These are phyloP conservation scores for Raphanus sativus DNA, from an alignment of 345 rosid species.

Conservation along the genomic window DNA sequence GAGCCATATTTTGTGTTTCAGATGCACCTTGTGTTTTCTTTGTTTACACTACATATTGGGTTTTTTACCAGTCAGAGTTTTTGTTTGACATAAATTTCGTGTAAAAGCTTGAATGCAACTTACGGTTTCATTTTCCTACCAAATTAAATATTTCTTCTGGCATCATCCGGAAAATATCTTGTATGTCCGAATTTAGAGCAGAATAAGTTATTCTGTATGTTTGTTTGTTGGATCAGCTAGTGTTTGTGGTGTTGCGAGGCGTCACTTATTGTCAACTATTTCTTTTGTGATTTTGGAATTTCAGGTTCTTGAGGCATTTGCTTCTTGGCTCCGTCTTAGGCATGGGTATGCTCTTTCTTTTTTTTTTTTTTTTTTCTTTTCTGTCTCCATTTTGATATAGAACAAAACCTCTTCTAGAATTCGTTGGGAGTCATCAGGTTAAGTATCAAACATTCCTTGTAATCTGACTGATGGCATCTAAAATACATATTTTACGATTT, in stretches of 20 bases:
- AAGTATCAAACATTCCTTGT: not conserved
- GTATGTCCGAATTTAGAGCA: not conserved
- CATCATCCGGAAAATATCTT: conserved; percentile 5
- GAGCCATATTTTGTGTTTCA: not conserved
- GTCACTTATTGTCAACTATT: conserved; percentile 18
- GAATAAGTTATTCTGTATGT: not conserved
- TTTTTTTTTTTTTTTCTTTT: conserved; percentile 17
- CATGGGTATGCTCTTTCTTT: conserved; percentile 60
- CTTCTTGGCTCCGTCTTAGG: conserved; percentile 92
- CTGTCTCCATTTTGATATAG: conserved; percentile 4
- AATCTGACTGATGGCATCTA: not conserved
- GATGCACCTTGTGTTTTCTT: not conserved
- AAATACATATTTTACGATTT: not conserved
- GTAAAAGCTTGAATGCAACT: conserved; percentile 15
- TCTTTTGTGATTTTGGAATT: conserved; percentile 25
- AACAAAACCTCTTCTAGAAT: conserved; percentile 11
- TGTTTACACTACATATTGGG: not conserved
- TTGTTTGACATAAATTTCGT: conserved; percentile 20
- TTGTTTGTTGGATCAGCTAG: conserved; percentile 16
- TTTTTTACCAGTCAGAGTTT: not conserved
- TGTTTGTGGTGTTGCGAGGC: conserved; percentile 18
- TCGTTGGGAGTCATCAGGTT: not conserved
- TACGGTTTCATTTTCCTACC: conserved; percentile 9
- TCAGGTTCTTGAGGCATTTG: conserved; percentile 99
- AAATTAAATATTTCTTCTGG: not conserved